These are phyloP conservation scores for Leishmania tropica DNA, from an alignment of 208 protist genomes.

Conservation along the genomic window DNA sequence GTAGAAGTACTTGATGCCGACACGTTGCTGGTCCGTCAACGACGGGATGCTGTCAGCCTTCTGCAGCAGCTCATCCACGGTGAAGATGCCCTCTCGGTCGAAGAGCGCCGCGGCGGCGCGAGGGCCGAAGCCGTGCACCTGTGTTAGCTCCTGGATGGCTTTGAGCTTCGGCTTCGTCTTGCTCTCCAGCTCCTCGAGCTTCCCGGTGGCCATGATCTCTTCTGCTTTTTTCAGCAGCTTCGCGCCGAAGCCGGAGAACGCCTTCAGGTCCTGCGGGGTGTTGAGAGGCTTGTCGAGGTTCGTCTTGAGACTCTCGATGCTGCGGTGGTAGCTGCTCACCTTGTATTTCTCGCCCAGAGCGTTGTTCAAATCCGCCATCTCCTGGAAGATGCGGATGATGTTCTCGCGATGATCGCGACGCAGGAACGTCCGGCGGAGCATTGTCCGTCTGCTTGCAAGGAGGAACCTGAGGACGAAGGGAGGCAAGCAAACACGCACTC, in stretches of 20 bases:
- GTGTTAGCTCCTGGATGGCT: constrained; percentile 88
- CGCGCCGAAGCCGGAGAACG: constrained; percentile 77
- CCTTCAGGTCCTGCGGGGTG: constrained; percentile 67
- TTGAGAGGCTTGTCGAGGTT: constrained; percentile 82
- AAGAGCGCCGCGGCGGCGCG: constrained; percentile 83
- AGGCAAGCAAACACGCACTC: background rate
- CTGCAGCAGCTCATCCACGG: constrained; percentile 86
- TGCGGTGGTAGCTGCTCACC: constrained; percentile 80
- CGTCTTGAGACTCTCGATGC: constrained; percentile 85
- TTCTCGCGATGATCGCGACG: constrained; percentile 75
- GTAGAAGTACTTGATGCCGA: constrained; percentile 91
- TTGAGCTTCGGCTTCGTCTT: constrained; percentile 91
- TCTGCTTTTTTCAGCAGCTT: constrained; percentile 90
- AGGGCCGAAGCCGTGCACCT: constrained; percentile 90
- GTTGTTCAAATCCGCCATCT: constrained; percentile 91
- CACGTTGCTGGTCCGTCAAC: constrained; percentile 81
- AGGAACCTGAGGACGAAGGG: background rate
- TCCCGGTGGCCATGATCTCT: constrained; percentile 89
- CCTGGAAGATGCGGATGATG: constrained; percentile 89
- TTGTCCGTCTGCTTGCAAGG: constrained; percentile 13
- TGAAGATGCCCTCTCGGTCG: constrained; percentile 89
- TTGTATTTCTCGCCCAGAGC: constrained; percentile 90
- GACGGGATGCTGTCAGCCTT: constrained; percentile 77
- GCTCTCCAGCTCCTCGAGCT: constrained; percentile 89
- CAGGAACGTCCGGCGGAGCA: constrained; percentile 69